phyloP scores from a whole-genome alignment of 2,329 filamentous ascomycete species.

The Cladosporium cucumerinum region DNA sequence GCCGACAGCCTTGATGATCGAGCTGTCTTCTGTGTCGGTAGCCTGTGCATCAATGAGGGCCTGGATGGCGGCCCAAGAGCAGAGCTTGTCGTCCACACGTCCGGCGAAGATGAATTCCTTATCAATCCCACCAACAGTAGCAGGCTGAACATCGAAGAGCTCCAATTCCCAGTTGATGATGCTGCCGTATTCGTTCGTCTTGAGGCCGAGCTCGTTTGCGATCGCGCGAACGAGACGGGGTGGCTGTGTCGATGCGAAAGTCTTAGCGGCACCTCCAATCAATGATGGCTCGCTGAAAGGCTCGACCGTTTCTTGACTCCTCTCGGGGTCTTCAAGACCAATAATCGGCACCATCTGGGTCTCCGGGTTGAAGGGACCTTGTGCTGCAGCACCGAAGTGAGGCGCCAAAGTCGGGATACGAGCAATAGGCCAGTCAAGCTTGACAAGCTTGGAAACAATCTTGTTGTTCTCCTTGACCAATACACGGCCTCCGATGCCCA shows the following conservation, averaged over 20 bases:
- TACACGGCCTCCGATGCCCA: slow-evolving; percentile 85
- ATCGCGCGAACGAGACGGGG: slow-evolving; percentile 81
- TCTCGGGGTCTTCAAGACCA: slow-evolving; percentile 65
- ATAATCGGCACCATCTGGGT: slow-evolving; percentile 94
- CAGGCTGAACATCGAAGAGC: slow-evolving; percentile 86
- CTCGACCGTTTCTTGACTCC: slow-evolving; percentile 36
- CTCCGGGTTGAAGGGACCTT: slow-evolving; percentile 73
- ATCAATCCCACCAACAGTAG: slow-evolving; percentile 77
- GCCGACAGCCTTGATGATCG: slow-evolving; percentile 81
- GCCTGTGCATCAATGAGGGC: slow-evolving; percentile 63
- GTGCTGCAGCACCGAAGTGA: slow-evolving; percentile 76
- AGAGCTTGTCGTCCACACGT: slow-evolving; percentile 95
- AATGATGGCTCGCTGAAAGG: slow-evolving; percentile 35
- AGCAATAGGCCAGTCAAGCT: slow-evolving; percentile 92
- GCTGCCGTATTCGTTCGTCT: slow-evolving; percentile 55
- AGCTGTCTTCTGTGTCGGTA: slow-evolving; percentile 55
- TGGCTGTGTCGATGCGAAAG: slow-evolving; percentile 81
- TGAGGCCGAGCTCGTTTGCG: slow-evolving; percentile 70
- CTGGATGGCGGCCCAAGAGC: slow-evolving; percentile 86
- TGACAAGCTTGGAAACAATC: slow-evolving; percentile 77
- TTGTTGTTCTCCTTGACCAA: slow-evolving; percentile 78
- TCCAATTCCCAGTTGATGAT: slow-evolving; percentile 98
- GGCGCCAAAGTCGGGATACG: slow-evolving; percentile 87
- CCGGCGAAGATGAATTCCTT: slow-evolving; percentile 94
- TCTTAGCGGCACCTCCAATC: slow-evolving; percentile 56